Conservation (phyloP, 495 filamentous ascomycete species). For the Podospora pseudoanserina region DNA sequence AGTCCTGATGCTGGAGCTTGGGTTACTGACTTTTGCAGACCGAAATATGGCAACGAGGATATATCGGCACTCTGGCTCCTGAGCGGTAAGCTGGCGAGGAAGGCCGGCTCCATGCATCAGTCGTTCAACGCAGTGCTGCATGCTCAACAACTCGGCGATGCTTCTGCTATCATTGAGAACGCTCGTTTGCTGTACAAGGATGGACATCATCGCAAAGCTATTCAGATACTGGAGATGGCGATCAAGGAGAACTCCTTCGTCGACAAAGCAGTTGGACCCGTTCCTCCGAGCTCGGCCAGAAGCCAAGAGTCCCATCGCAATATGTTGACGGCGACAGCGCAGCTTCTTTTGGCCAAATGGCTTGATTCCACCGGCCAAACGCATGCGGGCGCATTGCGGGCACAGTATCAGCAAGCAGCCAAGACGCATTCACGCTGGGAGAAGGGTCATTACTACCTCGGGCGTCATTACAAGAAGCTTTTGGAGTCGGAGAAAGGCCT, state of each 20-base stretch:
- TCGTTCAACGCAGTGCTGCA: constrained; percentile 92
- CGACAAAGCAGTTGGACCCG: constrained; percentile 22
- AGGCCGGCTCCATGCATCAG: constrained; percentile 73
- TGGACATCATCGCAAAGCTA: constrained; percentile 90
- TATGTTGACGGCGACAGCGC: constrained; percentile 60
- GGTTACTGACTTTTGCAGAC: constrained; percentile 39
- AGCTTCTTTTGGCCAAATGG: constrained; percentile 93
- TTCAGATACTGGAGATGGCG: constrained; percentile 80
- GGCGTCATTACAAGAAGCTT: constrained; percentile 95
- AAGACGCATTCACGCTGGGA: constrained; percentile 71
- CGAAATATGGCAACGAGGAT: constrained; percentile 56
- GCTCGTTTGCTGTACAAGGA: constrained; percentile 91
- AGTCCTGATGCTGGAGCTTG: neutral
- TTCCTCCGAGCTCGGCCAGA: constrained; percentile 44
- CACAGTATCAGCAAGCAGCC: constrained; percentile 72
- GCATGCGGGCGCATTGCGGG: constrained; percentile 68
- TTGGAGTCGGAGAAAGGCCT: constrained; percentile 82
- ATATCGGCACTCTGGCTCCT: constrained; percentile 82
- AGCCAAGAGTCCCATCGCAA: constrained; percentile 47
- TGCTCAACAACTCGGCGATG: constrained; percentile 77
- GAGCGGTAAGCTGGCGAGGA: constrained; percentile 80
- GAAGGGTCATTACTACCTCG: constrained; percentile 94
- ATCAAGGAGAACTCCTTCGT: constrained; percentile 70
- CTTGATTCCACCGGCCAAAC: constrained; percentile 89
- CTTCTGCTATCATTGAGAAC: constrained; percentile 86